Conservation (phyloP, 495 filamentous ascomycete species). For the Penicillium crystallinum region DNA sequence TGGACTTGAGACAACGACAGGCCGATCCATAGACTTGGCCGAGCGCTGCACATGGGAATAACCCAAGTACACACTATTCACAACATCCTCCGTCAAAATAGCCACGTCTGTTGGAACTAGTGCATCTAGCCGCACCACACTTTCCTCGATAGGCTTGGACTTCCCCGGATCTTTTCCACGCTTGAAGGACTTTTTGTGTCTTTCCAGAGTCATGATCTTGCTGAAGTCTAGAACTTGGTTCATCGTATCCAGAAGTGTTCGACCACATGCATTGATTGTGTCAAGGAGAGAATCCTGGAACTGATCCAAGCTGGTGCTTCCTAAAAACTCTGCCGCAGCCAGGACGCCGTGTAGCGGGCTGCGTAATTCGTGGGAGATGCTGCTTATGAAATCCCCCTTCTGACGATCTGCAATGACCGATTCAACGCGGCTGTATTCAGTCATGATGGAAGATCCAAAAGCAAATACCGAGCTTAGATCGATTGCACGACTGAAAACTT, state of each 20-base stretch:
- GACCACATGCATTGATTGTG: constrained; percentile 61
- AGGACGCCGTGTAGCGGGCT: constrained; percentile 66
- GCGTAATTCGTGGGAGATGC: constrained; percentile 68
- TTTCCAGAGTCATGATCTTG: constrained; percentile 15
- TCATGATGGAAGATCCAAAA: constrained; percentile 63
- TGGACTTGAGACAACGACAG: neutral
- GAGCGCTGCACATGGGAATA: constrained; percentile 3
- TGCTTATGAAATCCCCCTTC: constrained; percentile 69
- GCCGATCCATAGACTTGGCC: neutral
- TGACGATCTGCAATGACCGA: constrained; percentile 34
- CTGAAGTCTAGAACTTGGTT: constrained; percentile 20
- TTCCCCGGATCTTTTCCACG: constrained; percentile 5
- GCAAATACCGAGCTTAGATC: constrained; percentile 52
- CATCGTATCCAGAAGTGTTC: constrained; percentile 55
- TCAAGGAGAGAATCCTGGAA: constrained; percentile 51
- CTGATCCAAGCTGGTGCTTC: neutral
- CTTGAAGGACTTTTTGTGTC: constrained; percentile 2
- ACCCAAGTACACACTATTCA: constrained; percentile 12
- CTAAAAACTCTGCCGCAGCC: constrained; percentile 54
- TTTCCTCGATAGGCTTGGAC: neutral
- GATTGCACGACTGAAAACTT: constrained; percentile 35
- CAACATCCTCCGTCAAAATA: constrained; percentile 11
- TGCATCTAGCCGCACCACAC: neutral
- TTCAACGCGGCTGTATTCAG: constrained; percentile 54
- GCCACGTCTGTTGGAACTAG: constrained; percentile 8